These are phyloP conservation scores for Ophiocordyceps unilateralis DNA, from an alignment of 2,329 filamentous ascomycete genomes.

Conservation along the genomic window DNA sequence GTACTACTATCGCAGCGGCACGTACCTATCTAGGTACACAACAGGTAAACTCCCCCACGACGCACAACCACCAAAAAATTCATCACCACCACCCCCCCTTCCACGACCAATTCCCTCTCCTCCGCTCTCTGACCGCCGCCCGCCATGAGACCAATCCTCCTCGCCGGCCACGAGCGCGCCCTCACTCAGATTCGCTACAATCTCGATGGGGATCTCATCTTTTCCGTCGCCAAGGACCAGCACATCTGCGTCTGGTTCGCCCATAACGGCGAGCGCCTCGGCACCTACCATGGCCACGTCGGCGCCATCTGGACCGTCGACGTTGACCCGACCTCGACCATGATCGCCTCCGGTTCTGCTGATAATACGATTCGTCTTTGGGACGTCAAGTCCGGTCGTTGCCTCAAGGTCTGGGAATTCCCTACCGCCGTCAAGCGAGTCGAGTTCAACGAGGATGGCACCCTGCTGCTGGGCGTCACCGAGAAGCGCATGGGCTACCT, in stretches of 20 bases:
- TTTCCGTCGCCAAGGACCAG: constrained; percentile 92
- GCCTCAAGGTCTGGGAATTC: constrained; percentile 96
- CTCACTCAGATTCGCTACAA: constrained; percentile 94
- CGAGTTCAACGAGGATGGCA: constrained; percentile 91
- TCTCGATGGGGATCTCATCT: constrained; percentile 89
- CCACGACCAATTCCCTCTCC: background rate
- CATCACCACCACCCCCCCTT: background rate
- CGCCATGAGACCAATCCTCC: constrained; percentile 90
- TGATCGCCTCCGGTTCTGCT: constrained; percentile 88
- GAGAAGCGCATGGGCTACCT: constrained; percentile 98
- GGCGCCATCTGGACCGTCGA: constrained; percentile 98
- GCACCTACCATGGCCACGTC: constrained; percentile 91
- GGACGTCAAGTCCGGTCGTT: constrained; percentile 85
- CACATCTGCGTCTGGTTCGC: constrained; percentile 94
- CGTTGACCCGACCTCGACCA: constrained; percentile 76
- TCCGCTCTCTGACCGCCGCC: constrained; percentile 4
- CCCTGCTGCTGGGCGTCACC: constrained; percentile 78
- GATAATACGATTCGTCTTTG: constrained; percentile 97
- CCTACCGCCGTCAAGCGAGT: constrained; percentile 93
- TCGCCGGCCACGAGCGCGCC: constrained; percentile 92
- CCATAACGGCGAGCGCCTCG: constrained; percentile 93
- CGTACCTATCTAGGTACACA: no score
- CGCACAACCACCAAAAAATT: background rate
- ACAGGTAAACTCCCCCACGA: no score
- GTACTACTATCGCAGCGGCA: no score